These are phyloP conservation scores for Parascedosporium putredinis DNA, from an alignment of 2,329 filamentous ascomycete species.

Conservation along the genomic window DNA sequence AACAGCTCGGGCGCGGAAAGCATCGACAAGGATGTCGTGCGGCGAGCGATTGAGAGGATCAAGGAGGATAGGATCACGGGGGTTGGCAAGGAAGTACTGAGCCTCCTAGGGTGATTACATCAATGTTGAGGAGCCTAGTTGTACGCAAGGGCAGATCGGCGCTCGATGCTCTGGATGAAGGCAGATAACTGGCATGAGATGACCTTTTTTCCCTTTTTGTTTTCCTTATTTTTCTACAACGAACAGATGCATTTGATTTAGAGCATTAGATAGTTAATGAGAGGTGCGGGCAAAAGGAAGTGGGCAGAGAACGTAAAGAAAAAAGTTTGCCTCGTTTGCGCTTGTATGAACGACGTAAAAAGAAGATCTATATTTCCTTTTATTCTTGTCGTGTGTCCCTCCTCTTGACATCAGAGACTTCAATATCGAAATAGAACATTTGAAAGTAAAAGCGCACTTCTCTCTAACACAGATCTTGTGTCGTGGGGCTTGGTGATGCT, in stretches of 20 bases:
- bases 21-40: background rate
- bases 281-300: no score
- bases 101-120: background rate
- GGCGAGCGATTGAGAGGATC: conserved; percentile 9
- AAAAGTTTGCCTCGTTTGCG: background rate
- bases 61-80: conserved; percentile 22
- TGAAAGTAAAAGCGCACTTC: no score
- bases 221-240: background rate
- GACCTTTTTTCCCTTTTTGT: background rate
- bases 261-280: background rate
- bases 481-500: no score
- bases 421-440: no score
- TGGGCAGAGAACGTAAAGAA: background rate
- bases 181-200: no score
- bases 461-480: no score
- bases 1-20: background rate
- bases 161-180: no score
- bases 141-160: no score
- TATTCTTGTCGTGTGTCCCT: no score
- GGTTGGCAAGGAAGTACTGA: conserved; percentile 13
- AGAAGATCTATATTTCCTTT: no score
- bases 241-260: background rate
- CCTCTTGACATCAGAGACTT: no score
- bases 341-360: no score
- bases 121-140: background rate